These are phyloP conservation scores for Acer campestre DNA, from an alignment of 345 rosid genomes.

Conservation along the genomic window DNA sequence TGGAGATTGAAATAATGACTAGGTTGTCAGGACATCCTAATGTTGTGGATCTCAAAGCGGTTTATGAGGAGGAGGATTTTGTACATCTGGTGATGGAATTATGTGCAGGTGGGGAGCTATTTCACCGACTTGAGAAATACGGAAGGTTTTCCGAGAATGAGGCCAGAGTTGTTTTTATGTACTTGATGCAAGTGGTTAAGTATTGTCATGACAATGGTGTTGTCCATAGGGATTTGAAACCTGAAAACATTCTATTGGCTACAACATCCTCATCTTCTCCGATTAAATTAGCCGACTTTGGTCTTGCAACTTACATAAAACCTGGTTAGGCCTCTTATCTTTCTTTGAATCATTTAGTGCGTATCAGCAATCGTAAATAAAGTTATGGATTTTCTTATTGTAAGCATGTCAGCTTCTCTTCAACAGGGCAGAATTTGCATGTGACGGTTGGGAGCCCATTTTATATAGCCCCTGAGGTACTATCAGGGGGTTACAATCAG, in stretches of 20 bases:
- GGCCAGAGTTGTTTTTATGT: constrained; percentile 58
- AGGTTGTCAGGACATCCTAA: constrained; percentile 60
- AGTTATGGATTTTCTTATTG: background rate
- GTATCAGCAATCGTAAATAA: background rate
- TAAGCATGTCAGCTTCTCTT: constrained; percentile 19
- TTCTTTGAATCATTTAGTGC: background rate
- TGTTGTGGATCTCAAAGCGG: constrained; percentile 68
- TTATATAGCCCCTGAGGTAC: constrained; percentile 77
- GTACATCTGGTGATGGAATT: constrained; percentile 74
- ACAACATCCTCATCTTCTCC: constrained; percentile 58
- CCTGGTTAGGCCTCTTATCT: constrained; percentile 43
- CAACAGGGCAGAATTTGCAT: constrained; percentile 56
- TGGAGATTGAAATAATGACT: constrained; percentile 70
- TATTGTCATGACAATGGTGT: constrained; percentile 73
- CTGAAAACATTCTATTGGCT: constrained; percentile 70
- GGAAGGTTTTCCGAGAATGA: constrained; percentile 62
- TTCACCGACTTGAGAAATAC: constrained; percentile 59
- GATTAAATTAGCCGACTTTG: constrained; percentile 77
- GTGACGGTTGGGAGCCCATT: constrained; percentile 79
- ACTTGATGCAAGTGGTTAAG: constrained; percentile 68
- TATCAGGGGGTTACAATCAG: constrained; percentile 66
- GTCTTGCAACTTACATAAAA: constrained; percentile 66
- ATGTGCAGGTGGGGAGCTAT: constrained; percentile 79
- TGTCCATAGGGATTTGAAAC: constrained; percentile 73
- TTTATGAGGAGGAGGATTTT: constrained; percentile 62